Evolutionary conservation across 257 asterid species (phyloP).

Genomic region (Nicotiana knightiana): DNA sequence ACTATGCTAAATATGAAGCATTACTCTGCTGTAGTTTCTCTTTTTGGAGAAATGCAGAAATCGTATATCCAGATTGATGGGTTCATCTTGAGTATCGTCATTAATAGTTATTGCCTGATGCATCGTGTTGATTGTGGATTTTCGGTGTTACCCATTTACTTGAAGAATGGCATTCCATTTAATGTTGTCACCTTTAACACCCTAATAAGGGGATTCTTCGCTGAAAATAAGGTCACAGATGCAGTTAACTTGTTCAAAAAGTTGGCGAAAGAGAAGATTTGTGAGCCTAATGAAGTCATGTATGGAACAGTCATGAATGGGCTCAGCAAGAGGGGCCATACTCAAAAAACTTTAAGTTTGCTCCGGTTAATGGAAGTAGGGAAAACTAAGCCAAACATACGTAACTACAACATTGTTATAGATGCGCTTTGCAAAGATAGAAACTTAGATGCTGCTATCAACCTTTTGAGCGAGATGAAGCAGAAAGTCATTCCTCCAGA

Average conservation of each 20-base stretch:
- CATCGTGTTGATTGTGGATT: constrained; percentile 13
- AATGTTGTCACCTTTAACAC: not conserved
- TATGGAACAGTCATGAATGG: constrained; percentile 18
- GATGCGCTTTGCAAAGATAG: constrained; percentile 22
- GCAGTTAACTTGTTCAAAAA: constrained; percentile 19
- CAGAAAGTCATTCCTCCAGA: constrained; percentile 6
- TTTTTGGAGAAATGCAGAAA: constrained; percentile 18
- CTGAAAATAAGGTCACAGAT: constrained; percentile 2
- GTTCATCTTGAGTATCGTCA: not conserved
- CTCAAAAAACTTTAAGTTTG: constrained; percentile 4
- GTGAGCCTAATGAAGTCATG: constrained; percentile 16
- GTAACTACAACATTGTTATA: not conserved
- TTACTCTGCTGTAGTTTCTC: not conserved
- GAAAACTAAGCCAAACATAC: not conserved
- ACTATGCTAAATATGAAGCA: constrained; percentile 11
- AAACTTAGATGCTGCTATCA: constrained; percentile 15
- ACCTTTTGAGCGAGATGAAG: constrained; percentile 16
- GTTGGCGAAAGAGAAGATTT: constrained; percentile 13
- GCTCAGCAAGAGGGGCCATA: constrained; percentile 24
- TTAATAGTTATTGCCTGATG: constrained; percentile 11
- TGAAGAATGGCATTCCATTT: constrained; percentile 14
- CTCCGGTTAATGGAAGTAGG: constrained; percentile 1
- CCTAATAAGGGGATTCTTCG: constrained; percentile 18
- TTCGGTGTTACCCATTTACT: constrained; percentile 7
- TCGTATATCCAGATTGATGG: not conserved